phyloP scores from a whole-genome alignment of 2,329 filamentous ascomycete species.

The Fonsecaea multimorphosa region DNA sequence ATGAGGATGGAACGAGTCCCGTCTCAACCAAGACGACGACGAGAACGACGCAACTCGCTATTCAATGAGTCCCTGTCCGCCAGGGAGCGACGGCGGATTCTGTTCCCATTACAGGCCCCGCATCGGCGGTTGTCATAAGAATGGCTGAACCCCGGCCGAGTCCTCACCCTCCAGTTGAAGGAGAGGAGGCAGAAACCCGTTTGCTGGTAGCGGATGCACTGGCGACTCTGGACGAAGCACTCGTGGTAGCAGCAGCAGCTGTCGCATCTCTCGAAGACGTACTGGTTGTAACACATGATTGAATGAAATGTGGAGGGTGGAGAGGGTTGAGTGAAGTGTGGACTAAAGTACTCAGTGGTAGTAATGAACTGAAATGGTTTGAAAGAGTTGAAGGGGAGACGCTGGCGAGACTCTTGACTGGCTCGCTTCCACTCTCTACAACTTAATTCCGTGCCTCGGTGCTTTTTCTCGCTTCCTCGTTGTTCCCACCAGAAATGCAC shows the following conservation, averaged over 20 bases:
- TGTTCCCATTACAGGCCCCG: background rate
- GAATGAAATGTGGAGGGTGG: background rate
- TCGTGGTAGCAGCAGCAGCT: constrained; percentile 19
- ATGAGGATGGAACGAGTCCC: background rate
- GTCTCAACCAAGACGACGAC: background rate
- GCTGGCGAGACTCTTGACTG: too few species aligned
- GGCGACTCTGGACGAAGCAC: constrained; percentile 10
- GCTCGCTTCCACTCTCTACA: background rate
- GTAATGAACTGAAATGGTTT: too few species aligned
- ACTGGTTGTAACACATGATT: constrained; percentile 21
- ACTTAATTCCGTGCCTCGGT: constrained; percentile 8
- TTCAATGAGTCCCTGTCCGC: background rate
- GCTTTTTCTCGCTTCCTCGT: background rate
- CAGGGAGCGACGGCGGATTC: background rate
- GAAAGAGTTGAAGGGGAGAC: too few species aligned
- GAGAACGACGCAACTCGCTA: background rate
- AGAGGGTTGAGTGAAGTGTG: background rate
- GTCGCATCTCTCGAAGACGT: constrained; percentile 17
- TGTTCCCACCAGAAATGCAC: background rate
- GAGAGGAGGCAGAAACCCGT: background rate
- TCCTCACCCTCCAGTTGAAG: constrained; percentile 10
- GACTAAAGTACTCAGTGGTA: too few species aligned
- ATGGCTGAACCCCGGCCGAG: background rate
- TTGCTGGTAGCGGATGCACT: constrained; percentile 7
- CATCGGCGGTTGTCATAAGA: constrained; percentile 7